Evolutionary conservation across 176 grass and related monocot species (phyloP).

Genomic region (Hsuehochloa calcarea): DNA sequence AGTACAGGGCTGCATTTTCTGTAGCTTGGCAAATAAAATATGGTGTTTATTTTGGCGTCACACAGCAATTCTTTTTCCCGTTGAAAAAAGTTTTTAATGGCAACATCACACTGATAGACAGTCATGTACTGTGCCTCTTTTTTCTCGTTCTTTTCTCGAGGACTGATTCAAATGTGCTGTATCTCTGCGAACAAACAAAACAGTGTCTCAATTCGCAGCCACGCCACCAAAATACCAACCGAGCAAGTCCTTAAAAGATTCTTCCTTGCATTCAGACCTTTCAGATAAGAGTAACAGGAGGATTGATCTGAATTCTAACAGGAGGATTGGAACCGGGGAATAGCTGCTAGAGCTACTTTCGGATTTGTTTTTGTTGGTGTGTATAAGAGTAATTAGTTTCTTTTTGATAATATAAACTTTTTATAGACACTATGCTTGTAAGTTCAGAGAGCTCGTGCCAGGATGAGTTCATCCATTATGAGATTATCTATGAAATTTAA

Average conservation of each 20-base stretch:
- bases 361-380: not conserved
- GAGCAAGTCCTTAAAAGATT: not conserved
- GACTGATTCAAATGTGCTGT: conserved; percentile 21
- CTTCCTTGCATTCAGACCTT: not conserved
- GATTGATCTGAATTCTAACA: not conserved
- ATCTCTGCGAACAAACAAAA: not conserved
- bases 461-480: too few species aligned
- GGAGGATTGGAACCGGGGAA: not conserved
- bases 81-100: not conserved
- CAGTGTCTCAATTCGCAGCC: not conserved
- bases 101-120: not conserved
- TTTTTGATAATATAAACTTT: too few species aligned
- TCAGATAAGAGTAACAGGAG: too few species aligned
- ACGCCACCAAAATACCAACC: not conserved
- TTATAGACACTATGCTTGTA: too few species aligned
- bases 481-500: too few species aligned
- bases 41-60: not conserved
- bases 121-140: not conserved
- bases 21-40: conserved; percentile 15
- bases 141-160: not conserved
- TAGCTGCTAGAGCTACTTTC: not conserved
- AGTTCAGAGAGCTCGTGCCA: too few species aligned
- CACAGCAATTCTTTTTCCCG: not conserved
- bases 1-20: not conserved
- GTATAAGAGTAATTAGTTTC: too few species aligned